Percentiles rank a stretch among this genome's conserved stretches.
Conservation (phyloP, 1,139 yeast genomes). For the Yamadazyma buinensis region DNA sequence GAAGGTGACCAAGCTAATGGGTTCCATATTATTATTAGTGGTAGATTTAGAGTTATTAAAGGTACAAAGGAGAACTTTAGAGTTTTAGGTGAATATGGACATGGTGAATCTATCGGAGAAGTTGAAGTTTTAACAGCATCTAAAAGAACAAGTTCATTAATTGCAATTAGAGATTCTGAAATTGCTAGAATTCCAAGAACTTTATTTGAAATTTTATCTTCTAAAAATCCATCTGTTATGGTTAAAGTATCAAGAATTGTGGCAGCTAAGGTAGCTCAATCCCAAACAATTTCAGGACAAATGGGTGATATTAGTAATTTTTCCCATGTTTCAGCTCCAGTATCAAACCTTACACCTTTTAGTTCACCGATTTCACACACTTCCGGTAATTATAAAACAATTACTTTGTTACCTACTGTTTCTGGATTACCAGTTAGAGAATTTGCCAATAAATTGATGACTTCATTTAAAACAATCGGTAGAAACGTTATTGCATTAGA, state of each 20-base stretch:
- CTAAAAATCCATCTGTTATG: conserved; percentile 86
- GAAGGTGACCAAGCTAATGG: conserved; percentile 92
- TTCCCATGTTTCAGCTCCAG: conserved; percentile 10
- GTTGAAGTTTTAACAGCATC: conserved; percentile 89
- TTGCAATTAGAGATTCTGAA: conserved; percentile 92
- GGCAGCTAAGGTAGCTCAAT: conserved; percentile 58
- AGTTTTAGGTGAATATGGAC: conserved; percentile 78
- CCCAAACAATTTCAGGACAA: conserved; percentile 15
- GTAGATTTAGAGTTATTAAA: conserved; percentile 69
- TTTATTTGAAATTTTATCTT: conserved; percentile 76
- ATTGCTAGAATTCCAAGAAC: conserved; percentile 90
- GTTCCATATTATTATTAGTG: conserved; percentile 85
- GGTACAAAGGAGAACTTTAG: conserved; percentile 19
- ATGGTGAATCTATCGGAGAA: conserved; percentile 93
- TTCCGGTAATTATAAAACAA: conserved; percentile 63
- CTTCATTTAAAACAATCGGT: conserved; percentile 70
- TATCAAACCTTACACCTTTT: conserved; percentile 12
- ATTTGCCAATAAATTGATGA: conserved; percentile 70
- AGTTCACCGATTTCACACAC: conserved; percentile 23
- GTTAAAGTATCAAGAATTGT: conserved; percentile 86
- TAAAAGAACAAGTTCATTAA: conserved; percentile 65
- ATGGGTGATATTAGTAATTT: conserved; percentile 6
- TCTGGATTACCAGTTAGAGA: conserved; percentile 79
- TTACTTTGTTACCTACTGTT: conserved; percentile 78
- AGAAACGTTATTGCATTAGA: conserved; percentile 73